Conservation (phyloP, 2,329 filamentous ascomycete genomes). For the Talaromyces sp. region DNA sequence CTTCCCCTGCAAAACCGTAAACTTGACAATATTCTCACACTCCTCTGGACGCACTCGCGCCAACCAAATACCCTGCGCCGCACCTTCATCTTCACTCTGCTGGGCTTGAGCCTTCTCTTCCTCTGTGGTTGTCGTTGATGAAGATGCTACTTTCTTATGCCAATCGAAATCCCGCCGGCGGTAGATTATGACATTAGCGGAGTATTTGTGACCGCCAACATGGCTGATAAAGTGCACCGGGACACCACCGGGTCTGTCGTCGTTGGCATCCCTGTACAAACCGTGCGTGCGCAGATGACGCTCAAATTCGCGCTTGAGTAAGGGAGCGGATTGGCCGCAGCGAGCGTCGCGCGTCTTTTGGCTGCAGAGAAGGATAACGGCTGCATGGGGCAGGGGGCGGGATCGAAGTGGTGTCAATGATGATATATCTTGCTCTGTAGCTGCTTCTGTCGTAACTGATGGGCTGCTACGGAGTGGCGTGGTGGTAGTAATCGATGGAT, state of each 20-base stretch:
- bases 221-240: constrained; percentile 97
- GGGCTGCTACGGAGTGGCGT: constrained; percentile 56
- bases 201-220: constrained; percentile 94
- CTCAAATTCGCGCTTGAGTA: constrained; percentile 85
- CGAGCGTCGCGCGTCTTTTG: constrained; percentile 92
- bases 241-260: constrained; percentile 85
- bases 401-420: constrained; percentile 50
- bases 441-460: constrained; percentile 21
- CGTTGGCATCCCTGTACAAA: constrained; percentile 80
- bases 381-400: constrained; percentile 74
- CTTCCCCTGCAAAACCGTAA: constrained; percentile 89
- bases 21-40: constrained; percentile 86
- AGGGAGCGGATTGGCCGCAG: constrained; percentile 88
- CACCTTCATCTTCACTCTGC: constrained; percentile 51
- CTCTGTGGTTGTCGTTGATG: not conserved
- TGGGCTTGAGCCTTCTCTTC: constrained; percentile 20
- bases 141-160: constrained; percentile 28
- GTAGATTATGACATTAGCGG: constrained; percentile 92
- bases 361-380: constrained; percentile 88
- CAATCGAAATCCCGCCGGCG: constrained; percentile 54
- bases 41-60: constrained; percentile 82
- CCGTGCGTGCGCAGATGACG: constrained; percentile 81
- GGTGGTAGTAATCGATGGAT: constrained; percentile 70
- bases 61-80: constrained; percentile 89
- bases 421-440: constrained; percentile 27